A percentile compares a stretch with the other conserved stretches of the same genome.
Evolutionary conservation across 176 grass and related monocot genomes (phyloP).

Genomic region (Tillandsia fasciculata): DNA sequence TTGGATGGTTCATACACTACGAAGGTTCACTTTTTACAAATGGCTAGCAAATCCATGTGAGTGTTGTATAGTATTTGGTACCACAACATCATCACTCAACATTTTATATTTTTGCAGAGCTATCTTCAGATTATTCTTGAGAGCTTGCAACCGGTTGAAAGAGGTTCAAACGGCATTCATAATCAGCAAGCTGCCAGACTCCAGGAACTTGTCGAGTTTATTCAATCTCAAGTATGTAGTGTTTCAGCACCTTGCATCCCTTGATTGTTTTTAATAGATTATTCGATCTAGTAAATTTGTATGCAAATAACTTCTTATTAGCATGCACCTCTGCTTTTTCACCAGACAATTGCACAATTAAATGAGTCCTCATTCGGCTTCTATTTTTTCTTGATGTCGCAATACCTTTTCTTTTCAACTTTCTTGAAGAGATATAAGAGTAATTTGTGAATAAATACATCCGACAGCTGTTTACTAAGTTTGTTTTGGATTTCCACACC

Average conservation of each 20-base stretch:
- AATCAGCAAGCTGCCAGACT: constrained; percentile 90
- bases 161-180: constrained; percentile 53
- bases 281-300: not conserved
- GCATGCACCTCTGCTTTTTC: too few relatives aligned
- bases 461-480: too few relatives aligned
- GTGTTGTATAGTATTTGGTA: not conserved
- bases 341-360: too few relatives aligned
- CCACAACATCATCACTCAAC: not conserved
- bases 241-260: not conserved
- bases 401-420: too few relatives aligned
- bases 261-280: not conserved
- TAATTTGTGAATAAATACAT: too few relatives aligned
- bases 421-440: too few relatives aligned
- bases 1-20: constrained; percentile 92
- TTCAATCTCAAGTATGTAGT: constrained; percentile 75
- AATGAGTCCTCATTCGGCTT: too few relatives aligned
- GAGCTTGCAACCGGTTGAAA: constrained; percentile 61
- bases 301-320: not conserved
- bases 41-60: constrained; percentile 19
- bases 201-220: constrained; percentile 87
- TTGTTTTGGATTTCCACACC: too few relatives aligned
- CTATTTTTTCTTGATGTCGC: too few relatives aligned
- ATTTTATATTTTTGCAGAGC: constrained; percentile 12
- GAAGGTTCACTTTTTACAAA: constrained; percentile 46
- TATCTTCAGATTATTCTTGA: constrained; percentile 99